These are phyloP conservation scores for Xylaria telfairii DNA, from an alignment of 495 filamentous ascomycete species.

Conservation along the genomic window DNA sequence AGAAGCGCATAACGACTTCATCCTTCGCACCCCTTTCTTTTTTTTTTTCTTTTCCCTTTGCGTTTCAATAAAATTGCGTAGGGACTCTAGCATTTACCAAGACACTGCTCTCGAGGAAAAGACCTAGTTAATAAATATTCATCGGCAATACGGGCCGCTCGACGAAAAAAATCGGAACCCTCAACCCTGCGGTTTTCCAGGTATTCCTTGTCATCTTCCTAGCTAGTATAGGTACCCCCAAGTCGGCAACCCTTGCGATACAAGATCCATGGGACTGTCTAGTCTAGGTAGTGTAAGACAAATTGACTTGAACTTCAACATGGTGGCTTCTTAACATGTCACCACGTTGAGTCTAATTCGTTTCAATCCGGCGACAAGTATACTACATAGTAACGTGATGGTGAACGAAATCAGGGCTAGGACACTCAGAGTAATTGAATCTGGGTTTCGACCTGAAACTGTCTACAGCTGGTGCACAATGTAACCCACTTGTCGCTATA, in stretches of 20 bases:
- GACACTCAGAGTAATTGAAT: background rate
- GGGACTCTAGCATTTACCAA: background rate
- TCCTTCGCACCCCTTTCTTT: background rate
- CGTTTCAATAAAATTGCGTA: background rate
- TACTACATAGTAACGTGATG: background rate
- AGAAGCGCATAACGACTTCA: background rate
- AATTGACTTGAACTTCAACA: background rate
- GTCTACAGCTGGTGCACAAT: background rate
- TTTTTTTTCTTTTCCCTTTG: background rate
- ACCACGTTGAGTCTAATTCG: background rate
- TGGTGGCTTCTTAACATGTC: background rate
- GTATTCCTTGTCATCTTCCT: background rate
- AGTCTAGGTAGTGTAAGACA: background rate
- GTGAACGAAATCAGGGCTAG: background rate
- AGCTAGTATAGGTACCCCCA: background rate
- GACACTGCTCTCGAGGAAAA: background rate
- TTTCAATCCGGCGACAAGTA: background rate
- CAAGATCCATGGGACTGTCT: background rate
- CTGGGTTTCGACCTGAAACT: background rate
- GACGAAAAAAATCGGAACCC: background rate
- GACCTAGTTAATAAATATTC: background rate
- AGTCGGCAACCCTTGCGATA: background rate
- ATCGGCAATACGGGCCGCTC: constrained; percentile 18
- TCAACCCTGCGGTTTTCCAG: background rate
- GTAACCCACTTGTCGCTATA: background rate